Base-by-base conservation (phyloP, 257 asterid species). In the Echium plantagineum region DNA sequence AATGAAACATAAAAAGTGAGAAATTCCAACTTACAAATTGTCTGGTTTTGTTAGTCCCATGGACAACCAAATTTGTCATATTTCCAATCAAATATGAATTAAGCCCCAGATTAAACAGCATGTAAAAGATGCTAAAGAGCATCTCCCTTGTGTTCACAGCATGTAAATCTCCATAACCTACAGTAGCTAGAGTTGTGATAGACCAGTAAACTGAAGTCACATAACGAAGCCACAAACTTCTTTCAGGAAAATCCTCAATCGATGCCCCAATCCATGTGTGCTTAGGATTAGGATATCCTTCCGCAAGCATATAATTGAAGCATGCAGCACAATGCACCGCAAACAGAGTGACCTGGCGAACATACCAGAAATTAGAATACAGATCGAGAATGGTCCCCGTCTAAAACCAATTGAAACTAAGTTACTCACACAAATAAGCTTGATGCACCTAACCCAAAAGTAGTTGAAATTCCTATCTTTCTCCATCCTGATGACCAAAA, bases 251-350 rank as follows among this genome's bases (percentile, higher is more conserved):
- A 18, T 59, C n/a, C 17, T 26, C 24, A 21, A 59, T 59, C 5
- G 51, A 15, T 59, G 63, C 63, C 12, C 63, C 63, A 35, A 59
- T 59, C 63, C 63, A 59, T 9, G 63, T 59, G 9, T 16, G 35
- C 5, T 22, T 59, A 0, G 63, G 63, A 19, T 59, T 21, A 18
- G 51, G 63, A 32, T 59, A 59, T 9, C 24, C 52, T 18, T 47
- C 63, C 10, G 63, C 63, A 32, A 59, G 63, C 9, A 59, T 52
- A 32, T 59, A 59, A 38, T 59, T 31, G 21, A 59, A 59, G 63
- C 63, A 59, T 15, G 52, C 63, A 16, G 63, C 63, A 59, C 63
- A 59, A 24, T 59, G 63, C 12, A 59, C 63, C 3, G 63, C 63
- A 59, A 59, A 59, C 5, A 59, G 63, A 10, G 63, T 59, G 26